phyloP scores from a whole-genome alignment of 495 filamentous ascomycete species.

The Tuber aestivum region DNA sequence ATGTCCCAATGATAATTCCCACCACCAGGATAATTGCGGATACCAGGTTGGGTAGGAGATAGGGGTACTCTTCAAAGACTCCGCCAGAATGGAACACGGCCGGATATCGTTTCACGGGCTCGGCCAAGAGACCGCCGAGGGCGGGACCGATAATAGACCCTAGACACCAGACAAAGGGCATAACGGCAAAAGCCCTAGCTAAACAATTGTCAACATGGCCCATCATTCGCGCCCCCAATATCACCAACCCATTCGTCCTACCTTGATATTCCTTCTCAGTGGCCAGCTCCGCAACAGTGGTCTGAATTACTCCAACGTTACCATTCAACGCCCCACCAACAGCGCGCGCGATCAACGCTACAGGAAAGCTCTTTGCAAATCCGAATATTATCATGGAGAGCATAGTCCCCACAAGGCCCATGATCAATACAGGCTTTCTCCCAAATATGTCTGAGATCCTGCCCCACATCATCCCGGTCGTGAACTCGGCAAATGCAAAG shows the following conservation, averaged over 20 bases:
- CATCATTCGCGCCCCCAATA: background rate
- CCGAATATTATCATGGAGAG: constrained; percentile 92
- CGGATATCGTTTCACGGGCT: constrained; percentile 80
- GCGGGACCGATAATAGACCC: constrained; percentile 86
- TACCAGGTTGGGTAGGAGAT: constrained; percentile 88
- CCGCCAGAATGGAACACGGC: constrained; percentile 62
- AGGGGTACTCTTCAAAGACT: constrained; percentile 79
- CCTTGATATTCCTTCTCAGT: constrained; percentile 86
- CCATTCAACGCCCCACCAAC: constrained; percentile 87
- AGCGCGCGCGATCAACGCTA: constrained; percentile 80
- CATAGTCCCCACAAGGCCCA: constrained; percentile 79
- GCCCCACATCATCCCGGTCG: constrained; percentile 85
- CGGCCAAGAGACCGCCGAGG: constrained; percentile 81
- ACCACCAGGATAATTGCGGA: constrained; percentile 71
- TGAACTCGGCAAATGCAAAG: constrained; percentile 93
- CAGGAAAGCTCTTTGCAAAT: constrained; percentile 74
- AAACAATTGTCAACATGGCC: constrained; percentile 9
- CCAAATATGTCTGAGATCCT: constrained; percentile 86
- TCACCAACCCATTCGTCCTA: constrained; percentile 45
- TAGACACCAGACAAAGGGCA: constrained; percentile 97
- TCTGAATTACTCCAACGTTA: constrained; percentile 91
- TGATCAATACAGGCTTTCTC: constrained; percentile 84
- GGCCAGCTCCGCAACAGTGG: constrained; percentile 87
- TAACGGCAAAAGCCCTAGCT: constrained; percentile 89
- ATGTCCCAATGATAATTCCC: constrained; percentile 72